phyloP scores from a whole-genome alignment of 345 rosid genomes.

The Rhodomyrtus tomentosa region DNA sequence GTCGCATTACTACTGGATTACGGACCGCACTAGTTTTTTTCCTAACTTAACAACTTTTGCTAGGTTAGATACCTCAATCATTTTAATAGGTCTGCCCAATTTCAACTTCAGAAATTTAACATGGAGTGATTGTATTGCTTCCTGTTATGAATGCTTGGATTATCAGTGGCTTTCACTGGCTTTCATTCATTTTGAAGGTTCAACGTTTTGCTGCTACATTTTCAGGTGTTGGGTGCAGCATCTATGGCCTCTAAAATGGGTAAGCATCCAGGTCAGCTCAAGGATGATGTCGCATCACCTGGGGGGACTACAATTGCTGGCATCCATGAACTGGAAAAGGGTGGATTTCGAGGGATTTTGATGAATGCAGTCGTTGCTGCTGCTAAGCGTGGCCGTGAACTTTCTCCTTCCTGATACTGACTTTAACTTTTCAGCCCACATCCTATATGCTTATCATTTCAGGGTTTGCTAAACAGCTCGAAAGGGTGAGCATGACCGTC shows the following conservation, averaged over 20 bases:
- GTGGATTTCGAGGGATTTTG: constrained; percentile 61
- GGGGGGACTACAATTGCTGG: constrained; percentile 93
- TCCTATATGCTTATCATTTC: neutral
- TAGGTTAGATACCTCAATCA: neutral
- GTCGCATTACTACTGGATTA: neutral
- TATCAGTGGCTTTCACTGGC: neutral
- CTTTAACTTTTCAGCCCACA: neutral
- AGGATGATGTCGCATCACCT: constrained; percentile 85
- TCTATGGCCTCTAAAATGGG: constrained; percentile 61
- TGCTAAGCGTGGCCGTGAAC: constrained; percentile 56
- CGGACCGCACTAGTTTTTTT: neutral
- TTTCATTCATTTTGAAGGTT: neutral
- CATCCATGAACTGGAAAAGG: constrained; percentile 84
- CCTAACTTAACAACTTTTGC: neutral
- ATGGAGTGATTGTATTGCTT: neutral
- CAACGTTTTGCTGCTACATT: neutral
- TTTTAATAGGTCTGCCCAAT: neutral
- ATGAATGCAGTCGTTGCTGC: constrained; percentile 96
- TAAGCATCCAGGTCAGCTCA: constrained; percentile 86
- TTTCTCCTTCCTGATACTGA: constrained; percentile 33
- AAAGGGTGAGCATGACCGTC: neutral
- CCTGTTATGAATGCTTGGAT: neutral
- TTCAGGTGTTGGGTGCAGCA: constrained; percentile 90
- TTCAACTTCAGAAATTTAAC: neutral
- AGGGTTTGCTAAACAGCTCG: neutral